Conservation (phyloP, 768 basidiomycete genomes). For the Lentinula raphanica region DNA sequence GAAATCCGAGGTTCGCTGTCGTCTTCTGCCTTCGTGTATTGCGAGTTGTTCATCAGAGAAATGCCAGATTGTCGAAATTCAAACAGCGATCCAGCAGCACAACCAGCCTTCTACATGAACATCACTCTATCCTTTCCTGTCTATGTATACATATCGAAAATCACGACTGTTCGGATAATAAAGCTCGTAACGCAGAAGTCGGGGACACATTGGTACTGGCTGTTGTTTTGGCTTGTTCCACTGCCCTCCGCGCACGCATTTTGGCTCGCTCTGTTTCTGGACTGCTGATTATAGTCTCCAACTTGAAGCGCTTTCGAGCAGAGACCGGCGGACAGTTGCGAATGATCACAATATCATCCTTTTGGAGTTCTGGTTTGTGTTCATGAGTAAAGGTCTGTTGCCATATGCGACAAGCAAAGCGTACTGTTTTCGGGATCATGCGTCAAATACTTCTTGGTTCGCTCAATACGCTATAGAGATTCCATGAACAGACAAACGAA, state of each 20-base stretch:
- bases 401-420: slow-evolving; percentile 19
- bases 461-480: slow-evolving; percentile 54
- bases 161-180: neutral
- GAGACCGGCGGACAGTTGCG: slow-evolving; percentile 81
- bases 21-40: slow-evolving; percentile 6
- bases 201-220: slow-evolving; percentile 10
- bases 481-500: slow-evolving; percentile 1
- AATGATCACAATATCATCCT: slow-evolving; percentile 70
- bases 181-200: slow-evolving; percentile 4
- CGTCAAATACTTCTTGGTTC: slow-evolving; percentile 72
- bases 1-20: slow-evolving; percentile 64
- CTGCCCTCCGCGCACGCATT: slow-evolving; percentile 4
- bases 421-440: slow-evolving; percentile 71
- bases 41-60: slow-evolving; percentile 8
- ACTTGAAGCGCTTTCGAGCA: slow-evolving; percentile 68
- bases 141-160: neutral
- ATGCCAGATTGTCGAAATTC: slow-evolving; percentile 61
- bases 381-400: slow-evolving; percentile 6
- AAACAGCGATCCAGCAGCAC: slow-evolving; percentile 49
- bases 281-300: slow-evolving; percentile 64
- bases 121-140: neutral
- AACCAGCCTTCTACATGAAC: slow-evolving; percentile 18
- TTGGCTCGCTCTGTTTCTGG: slow-evolving; percentile 58
- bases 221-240: slow-evolving; percentile 6
- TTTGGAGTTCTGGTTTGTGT: slow-evolving; percentile 45